These are phyloP conservation scores for Oryza officinalis DNA, from an alignment of 176 grass and related monocot species.

Conservation along the genomic window DNA sequence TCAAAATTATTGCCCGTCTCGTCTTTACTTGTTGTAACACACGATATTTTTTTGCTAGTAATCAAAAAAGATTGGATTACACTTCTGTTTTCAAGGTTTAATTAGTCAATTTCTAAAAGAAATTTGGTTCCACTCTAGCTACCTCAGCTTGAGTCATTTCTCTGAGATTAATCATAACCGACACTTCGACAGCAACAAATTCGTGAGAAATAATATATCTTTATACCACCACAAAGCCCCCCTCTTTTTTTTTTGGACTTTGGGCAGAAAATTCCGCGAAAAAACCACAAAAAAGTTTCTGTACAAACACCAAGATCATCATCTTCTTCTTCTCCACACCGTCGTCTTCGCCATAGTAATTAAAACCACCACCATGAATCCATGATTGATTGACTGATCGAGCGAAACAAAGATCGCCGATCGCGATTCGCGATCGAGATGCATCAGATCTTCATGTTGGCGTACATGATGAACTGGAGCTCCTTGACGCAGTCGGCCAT, in stretches of 20 bases:
- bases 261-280: neutral
- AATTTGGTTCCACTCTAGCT: no score
- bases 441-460: slow-evolving; percentile 79
- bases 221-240: neutral
- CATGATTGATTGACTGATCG: neutral
- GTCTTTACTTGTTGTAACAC: no score
- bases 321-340: neutral
- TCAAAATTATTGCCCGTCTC: no score
- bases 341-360: neutral
- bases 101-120: no score
- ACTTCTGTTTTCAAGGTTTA: no score
- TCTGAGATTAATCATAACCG: no score
- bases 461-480: slow-evolving; percentile 79
- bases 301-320: neutral
- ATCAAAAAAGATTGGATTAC: no score
- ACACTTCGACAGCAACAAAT: no score
- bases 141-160: no score
- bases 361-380: neutral
- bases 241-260: neutral
- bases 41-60: no score
- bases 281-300: neutral
- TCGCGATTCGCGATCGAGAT: no score
- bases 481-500: slow-evolving; percentile 90
- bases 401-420: neutral
- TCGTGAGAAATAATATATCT: neutral